Evolutionary conservation across 352 stramenopile genomes (phyloP), one percentile per base, ranked within the genome.

Genomic region (Phytophthora sojae): DNA sequence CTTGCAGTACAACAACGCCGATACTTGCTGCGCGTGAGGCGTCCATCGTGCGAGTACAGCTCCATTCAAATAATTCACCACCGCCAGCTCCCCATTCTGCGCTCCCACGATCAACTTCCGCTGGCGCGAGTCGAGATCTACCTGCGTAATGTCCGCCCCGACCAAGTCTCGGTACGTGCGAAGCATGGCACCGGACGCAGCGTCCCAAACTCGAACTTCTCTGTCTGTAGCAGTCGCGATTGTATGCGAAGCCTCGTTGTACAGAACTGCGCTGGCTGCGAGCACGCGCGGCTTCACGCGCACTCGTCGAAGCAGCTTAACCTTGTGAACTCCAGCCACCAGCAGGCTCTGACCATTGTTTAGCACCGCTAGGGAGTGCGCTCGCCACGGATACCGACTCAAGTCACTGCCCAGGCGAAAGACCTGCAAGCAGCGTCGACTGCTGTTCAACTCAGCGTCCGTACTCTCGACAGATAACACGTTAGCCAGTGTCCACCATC

Each of bases 61-160:
- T 44, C 88, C 88, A 25, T 91, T 94, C n/a, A 92, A 74, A 50
- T 93, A 92, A 44, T 93, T 94, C 15, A 91, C 75, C 35, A 94
- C 82, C 9, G 88, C 67, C 0, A 95, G 56, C 47, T 93, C 84
- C 1, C 88, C 88, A 50, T 84, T 83, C 47, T 93, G 85, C 9
- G 80, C 89, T 4, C 82, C 85, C 0, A 94, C 64, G 4, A 95
- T 73, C 55, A 93, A 73, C 64, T 95, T 95, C 25, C 88, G 80
- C 50, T 95, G 81, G 0, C 83, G 70, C 7, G 84, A 69, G 53
- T 95, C 88, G 35, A 94, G 60, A 61, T 92, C 88, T 1, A 94
- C 81, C 50, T 82, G 87, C 3, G 88, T 90, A 54, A 95, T 94
- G 50, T 93, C 88, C 3, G 82, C 76, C 8, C 54, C 61, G 0